A percentile compares a stretch with the other conserved stretches of the same genome.
phyloP scores from a whole-genome alignment of 495 filamentous ascomycete species.

The Penicillium crystallinum region DNA sequence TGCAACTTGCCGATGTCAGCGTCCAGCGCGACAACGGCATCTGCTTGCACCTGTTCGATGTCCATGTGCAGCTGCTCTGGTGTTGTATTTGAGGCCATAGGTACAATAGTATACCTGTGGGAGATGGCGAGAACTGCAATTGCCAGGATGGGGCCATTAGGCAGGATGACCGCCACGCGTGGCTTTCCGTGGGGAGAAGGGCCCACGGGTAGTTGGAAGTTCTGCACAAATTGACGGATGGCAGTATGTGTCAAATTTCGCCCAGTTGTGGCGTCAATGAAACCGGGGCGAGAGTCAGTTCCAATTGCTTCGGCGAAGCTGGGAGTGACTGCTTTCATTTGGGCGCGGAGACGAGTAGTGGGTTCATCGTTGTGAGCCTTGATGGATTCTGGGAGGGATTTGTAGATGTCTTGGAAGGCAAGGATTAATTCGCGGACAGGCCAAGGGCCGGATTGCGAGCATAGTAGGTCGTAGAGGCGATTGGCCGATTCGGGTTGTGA shows the following conservation, averaged over 20 bases:
- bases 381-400: slow-evolving; percentile 7
- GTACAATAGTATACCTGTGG: slow-evolving; percentile 18
- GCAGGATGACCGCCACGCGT: slow-evolving; percentile 17
- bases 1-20: slow-evolving; percentile 15
- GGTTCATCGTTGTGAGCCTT: slow-evolving; percentile 10
- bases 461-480: slow-evolving; percentile 8
- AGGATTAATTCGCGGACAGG: slow-evolving; percentile 6
- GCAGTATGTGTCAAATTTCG: slow-evolving; percentile 9
- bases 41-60: slow-evolving; percentile 14
- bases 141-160: slow-evolving; percentile 16
- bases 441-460: slow-evolving; percentile 6
- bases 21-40: slow-evolving; percentile 18
- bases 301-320: slow-evolving; percentile 7
- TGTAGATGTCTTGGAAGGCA: slow-evolving; percentile 13
- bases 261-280: slow-evolving; percentile 10
- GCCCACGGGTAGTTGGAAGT: slow-evolving; percentile 9
- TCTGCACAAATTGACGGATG: slow-evolving; percentile 13
- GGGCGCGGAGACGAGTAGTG: slow-evolving; percentile 3
- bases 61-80: slow-evolving; percentile 20
- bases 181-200: slow-evolving; percentile 14
- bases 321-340: slow-evolving; percentile 10
- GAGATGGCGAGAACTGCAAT: slow-evolving; percentile 14
- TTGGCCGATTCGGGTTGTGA: slow-evolving; percentile 7
- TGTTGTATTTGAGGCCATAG: slow-evolving; percentile 16
- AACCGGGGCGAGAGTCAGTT: slow-evolving; percentile 10